Evolutionary conservation across 345 rosid species (phyloP), one percentile per base, ranked within the genome.

Genomic region (Arabidopsis arenosa): DNA sequence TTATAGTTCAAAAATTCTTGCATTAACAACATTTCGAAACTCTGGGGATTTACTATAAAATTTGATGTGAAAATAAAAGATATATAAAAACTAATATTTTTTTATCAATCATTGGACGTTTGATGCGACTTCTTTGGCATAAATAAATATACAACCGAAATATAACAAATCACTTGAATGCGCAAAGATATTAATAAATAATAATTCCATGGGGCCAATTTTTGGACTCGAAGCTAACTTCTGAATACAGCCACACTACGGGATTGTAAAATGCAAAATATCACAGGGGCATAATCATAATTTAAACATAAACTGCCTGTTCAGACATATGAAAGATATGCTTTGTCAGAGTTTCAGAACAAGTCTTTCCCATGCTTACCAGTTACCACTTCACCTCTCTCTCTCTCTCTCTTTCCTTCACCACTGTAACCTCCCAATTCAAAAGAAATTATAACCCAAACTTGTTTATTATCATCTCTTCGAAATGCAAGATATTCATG

Each of bases 281-380:
- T 57, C 63, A 48, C 4, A 71, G 3, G 80, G 80, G 72, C 0
- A 77, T 0, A 63, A 56, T 13, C 55, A 83, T 88, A 78, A 83
- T 4, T 23, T 6, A 1, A 73, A 73, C 2, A 9, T 26, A 37
- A 37, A 71, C 67, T 70, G 80, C 62, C 21, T 71, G 80, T 77
- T 77, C 80, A 64, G 80, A 77, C 66, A 77, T 77, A 77, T 77
- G 80, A 71, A 77, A 77, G 80, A 77, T 71, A 77, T 64, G 72
- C 15, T 71, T 45, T 77, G 66, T 77, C 76, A 77, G 76, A 77
- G 76, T 55, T 76, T 39, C 64, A 70, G 13, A 70, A 69, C 8
- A 70, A 77, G 67, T 39, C 77, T 65, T 37, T 30, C 51, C 71
- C 17, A 43, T 65, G 72, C 77, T 63, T 12, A 14, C 9, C 21